These are phyloP conservation scores for Mycena albidolilacea DNA, from an alignment of 768 basidiomycete genomes.

Conservation along the genomic window DNA sequence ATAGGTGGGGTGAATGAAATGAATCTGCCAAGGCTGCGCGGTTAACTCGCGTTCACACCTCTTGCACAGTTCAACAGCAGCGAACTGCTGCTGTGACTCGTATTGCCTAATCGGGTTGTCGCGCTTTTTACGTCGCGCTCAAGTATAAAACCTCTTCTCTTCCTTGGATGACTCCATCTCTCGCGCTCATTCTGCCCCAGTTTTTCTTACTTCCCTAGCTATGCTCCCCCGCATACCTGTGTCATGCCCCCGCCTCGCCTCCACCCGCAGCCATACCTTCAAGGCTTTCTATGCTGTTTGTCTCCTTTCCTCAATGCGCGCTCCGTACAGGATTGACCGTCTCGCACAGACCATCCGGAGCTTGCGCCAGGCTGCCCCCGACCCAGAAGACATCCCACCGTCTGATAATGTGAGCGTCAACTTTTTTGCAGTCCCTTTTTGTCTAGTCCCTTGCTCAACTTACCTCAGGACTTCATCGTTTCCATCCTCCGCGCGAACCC, in stretches of 20 bases:
- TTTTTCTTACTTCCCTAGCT: conserved; percentile 34
- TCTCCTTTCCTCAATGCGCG: conserved; percentile 29
- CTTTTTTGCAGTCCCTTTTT: background rate
- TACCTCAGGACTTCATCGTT: conserved; percentile 90
- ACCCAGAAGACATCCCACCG: conserved; percentile 56
- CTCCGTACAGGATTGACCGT: conserved; percentile 33
- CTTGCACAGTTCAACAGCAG: background rate
- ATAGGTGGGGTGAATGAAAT: conserved; percentile 10
- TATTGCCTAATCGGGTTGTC: background rate
- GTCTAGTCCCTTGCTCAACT: conserved; percentile 7
- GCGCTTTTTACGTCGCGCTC: background rate
- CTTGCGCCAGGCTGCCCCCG: conserved; percentile 51
- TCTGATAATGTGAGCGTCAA: conserved; percentile 65
- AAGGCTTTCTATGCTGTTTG: conserved; percentile 72
- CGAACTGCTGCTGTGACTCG: background rate
- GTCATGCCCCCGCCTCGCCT: conserved; percentile 50
- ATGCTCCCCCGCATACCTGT: conserved; percentile 57
- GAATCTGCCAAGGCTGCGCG: conserved; percentile 12
- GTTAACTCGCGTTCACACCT: background rate
- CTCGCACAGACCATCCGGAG: conserved; percentile 59
- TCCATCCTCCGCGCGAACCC: conserved; percentile 95
- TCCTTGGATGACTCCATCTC: background rate
- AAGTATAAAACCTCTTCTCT: background rate
- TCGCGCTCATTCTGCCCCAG: conserved; percentile 16
- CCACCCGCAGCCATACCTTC: conserved; percentile 57